Evolutionary conservation across 768 basidiomycete species (phyloP).

Genomic region (Pleurotus tuoliensis): DNA sequence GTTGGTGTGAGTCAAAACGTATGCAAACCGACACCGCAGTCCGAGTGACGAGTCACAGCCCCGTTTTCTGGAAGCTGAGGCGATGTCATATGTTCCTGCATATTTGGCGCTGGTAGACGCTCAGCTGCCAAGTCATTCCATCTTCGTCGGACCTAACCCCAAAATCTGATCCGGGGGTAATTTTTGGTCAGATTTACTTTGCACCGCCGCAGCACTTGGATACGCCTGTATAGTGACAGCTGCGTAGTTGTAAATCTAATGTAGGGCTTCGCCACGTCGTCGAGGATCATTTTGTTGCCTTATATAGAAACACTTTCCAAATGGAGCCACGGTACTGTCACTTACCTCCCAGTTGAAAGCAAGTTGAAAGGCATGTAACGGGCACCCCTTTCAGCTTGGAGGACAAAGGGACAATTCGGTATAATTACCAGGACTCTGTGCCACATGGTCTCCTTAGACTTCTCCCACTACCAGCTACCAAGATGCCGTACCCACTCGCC

Average conservation of each 20-base stretch:
- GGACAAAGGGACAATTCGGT: neutral
- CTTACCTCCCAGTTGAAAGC: neutral
- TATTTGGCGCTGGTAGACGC: neutral
- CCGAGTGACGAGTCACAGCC: neutral
- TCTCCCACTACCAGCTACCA: neutral
- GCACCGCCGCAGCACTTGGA: no score
- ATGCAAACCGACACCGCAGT: no score
- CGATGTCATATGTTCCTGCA: neutral
- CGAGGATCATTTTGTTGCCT: no score
- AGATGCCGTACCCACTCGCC: neutral
- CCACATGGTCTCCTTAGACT: neutral
- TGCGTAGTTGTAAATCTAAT: neutral
- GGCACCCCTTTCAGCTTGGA: neutral
- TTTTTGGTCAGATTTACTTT: no score
- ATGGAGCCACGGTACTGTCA: no score
- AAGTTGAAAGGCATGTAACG: neutral
- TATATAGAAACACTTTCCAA: no score
- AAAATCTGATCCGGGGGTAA: neutral
- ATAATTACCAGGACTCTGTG: neutral
- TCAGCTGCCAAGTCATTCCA: neutral
- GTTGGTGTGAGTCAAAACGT: slow-evolving; percentile 5
- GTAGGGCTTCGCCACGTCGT: no score
- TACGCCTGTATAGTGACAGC: neutral
- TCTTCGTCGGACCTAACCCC: neutral
- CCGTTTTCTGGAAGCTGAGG: slow-evolving; percentile 1